Conservation (phyloP, 148 eudicot genomes). For the Rhododendron kiyosumense region DNA sequence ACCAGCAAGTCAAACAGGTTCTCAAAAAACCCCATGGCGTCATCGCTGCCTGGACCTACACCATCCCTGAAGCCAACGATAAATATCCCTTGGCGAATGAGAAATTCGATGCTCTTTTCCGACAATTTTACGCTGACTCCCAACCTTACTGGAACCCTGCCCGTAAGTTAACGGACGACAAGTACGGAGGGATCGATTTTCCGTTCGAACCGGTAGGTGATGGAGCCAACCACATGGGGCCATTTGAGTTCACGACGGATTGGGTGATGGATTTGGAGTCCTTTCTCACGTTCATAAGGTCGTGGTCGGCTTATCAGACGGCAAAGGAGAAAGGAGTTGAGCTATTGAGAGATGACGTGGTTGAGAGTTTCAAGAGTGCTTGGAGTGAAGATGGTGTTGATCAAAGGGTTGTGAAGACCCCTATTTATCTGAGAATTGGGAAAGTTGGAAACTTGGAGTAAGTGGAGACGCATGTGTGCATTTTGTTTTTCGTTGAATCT, state of each 20-base stretch:
- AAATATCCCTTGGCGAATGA: constrained; percentile 7
- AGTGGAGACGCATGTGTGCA: background rate
- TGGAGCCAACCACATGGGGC: constrained; percentile 60
- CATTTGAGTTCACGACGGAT: constrained; percentile 55
- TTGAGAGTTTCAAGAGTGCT: constrained; percentile 50
- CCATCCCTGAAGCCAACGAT: constrained; percentile 32
- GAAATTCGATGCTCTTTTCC: constrained; percentile 41
- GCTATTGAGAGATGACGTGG: constrained; percentile 44
- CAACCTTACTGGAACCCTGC: constrained; percentile 47
- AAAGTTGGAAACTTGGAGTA: constrained; percentile 32
- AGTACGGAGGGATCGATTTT: constrained; percentile 41
- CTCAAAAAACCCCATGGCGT: constrained; percentile 78
- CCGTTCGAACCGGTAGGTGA: constrained; percentile 64
- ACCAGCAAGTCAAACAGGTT: constrained; percentile 43
- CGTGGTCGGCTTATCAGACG: constrained; percentile 76
- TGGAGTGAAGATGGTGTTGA: constrained; percentile 52
- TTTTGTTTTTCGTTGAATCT: background rate
- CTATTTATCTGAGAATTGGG: constrained; percentile 68
- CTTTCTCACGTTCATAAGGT: constrained; percentile 44
- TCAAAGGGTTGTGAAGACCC: constrained; percentile 45
- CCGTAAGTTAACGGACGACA: constrained; percentile 44
- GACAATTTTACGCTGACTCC: constrained; percentile 29
- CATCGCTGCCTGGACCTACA: constrained; percentile 90
- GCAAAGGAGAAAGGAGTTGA: constrained; percentile 77
- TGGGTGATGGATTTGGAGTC: constrained; percentile 54